Conservation (phyloP, 257 asterid genomes). For the Ballota nigra region DNA sequence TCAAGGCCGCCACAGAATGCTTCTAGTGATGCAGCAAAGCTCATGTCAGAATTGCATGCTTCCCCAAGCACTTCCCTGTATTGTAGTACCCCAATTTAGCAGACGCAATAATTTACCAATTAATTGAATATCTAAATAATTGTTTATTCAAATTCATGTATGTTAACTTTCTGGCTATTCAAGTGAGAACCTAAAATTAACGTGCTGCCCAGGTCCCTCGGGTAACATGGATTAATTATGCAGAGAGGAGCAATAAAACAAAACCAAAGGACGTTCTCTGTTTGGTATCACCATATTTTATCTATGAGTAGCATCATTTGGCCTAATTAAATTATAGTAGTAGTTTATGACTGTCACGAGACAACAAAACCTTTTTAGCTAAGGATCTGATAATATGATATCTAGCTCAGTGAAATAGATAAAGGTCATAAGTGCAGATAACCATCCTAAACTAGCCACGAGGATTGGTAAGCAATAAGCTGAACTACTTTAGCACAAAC, state of each 20-base stretch:
- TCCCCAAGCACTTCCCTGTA: slow-evolving; percentile 85
- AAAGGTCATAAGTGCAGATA: not conserved
- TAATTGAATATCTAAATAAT: slow-evolving; percentile 8
- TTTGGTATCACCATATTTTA: not conserved
- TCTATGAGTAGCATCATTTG: not conserved
- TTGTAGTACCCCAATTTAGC: slow-evolving; percentile 12
- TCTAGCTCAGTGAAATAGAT: not conserved
- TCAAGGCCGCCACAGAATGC: slow-evolving; percentile 94
- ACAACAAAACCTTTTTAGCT: not conserved
- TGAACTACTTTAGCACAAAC: not conserved
- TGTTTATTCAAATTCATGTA: not conserved
- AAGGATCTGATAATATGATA: not conserved
- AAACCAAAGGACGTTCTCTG: not conserved
- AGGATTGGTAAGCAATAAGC: not conserved
- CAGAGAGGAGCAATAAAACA: not conserved
- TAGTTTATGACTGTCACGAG: not conserved
- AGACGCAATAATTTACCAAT: not conserved
- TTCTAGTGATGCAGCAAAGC: slow-evolving; percentile 84
- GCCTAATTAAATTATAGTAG: not conserved
- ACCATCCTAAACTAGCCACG: not conserved
- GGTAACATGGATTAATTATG: slow-evolving; percentile 6
- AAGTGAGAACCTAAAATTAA: not conserved
- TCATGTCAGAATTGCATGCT: slow-evolving; percentile 66
- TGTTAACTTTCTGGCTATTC: not conserved
- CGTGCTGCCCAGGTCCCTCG: not conserved